These are phyloP conservation scores for Solanum boliviense DNA, from an alignment of 257 asterid genomes.

Conservation along the genomic window DNA sequence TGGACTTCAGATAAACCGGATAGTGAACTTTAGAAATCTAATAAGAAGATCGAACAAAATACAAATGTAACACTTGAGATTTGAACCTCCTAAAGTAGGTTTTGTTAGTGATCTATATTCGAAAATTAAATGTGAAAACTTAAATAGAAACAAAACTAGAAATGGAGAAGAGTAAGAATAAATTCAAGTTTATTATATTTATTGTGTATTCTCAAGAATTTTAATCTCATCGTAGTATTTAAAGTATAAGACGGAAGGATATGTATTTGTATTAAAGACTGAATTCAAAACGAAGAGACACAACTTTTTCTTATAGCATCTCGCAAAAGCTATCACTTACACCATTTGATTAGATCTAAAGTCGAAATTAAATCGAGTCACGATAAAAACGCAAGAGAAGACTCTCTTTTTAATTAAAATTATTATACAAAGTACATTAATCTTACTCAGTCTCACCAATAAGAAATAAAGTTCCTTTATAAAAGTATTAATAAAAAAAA, in stretches of 20 bases:
- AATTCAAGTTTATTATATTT: not conserved
- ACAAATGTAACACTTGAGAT: not conserved
- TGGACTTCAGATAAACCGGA: accelerated
- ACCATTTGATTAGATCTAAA: not conserved
- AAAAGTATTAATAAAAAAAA: too few species aligned
- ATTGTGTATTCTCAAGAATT: not conserved
- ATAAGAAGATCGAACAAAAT: not conserved
- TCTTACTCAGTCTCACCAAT: not conserved
- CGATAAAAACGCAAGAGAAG: too few species aligned
- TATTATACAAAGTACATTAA: not conserved
- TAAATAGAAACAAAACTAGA: too few species aligned
- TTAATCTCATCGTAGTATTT: too few species aligned
- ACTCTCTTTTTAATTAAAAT: not conserved
- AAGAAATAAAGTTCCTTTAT: too few species aligned
- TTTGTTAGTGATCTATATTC: too few species aligned
- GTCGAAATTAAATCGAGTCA: too few species aligned
- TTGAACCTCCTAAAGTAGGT: not conserved
- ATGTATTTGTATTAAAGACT: too few species aligned
- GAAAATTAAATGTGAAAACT: too few species aligned
- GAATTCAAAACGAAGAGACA: too few species aligned
- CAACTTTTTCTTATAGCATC: too few species aligned
- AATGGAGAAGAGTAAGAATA: not conserved
- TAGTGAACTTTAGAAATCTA: not conserved
- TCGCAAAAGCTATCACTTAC: not conserved
- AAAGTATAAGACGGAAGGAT: not conserved